A percentile compares a stretch with the other conserved stretches of the same genome.
Evolutionary conservation across 306 rosid species (phyloP).

Genomic region (Gynostemma pentaphyllum): DNA sequence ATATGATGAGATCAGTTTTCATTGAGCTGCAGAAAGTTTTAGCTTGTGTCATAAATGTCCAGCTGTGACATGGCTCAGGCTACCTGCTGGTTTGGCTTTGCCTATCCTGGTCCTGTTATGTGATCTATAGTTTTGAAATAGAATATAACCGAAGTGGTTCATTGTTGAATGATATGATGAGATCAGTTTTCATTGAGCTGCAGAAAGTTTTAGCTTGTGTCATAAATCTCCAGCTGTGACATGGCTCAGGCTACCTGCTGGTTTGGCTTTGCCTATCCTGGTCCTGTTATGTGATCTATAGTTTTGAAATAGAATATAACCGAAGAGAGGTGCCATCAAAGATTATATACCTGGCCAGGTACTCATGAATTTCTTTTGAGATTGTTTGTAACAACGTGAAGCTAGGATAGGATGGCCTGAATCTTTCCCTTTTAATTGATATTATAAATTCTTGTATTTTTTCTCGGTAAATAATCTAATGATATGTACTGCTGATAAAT

Average conservation of each 20-base stretch:
- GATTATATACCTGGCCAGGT: slow-evolving; percentile 55
- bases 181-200: not conserved
- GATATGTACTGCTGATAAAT: slow-evolving; percentile 2
- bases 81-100: not conserved
- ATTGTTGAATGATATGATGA: not conserved
- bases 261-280: not conserved
- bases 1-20: not conserved
- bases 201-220: not conserved
- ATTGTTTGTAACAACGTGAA: slow-evolving; percentile 71
- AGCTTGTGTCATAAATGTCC: not conserved
- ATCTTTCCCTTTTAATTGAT: not conserved
- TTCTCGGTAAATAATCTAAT: not conserved
- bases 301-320: not conserved
- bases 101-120: not conserved
- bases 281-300: not conserved
- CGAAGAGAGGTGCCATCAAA: slow-evolving; percentile 31
- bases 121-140: not conserved
- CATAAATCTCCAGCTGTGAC: not conserved
- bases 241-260: not conserved
- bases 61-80: not conserved
- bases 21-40: not conserved
- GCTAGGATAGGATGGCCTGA: slow-evolving; percentile 57
- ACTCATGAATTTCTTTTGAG: slow-evolving; percentile 71
- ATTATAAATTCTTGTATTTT: not conserved
- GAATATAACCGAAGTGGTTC: not conserved